These are phyloP conservation scores for Datisca glomerata DNA, from an alignment of 306 rosid genomes.

Conservation along the genomic window DNA sequence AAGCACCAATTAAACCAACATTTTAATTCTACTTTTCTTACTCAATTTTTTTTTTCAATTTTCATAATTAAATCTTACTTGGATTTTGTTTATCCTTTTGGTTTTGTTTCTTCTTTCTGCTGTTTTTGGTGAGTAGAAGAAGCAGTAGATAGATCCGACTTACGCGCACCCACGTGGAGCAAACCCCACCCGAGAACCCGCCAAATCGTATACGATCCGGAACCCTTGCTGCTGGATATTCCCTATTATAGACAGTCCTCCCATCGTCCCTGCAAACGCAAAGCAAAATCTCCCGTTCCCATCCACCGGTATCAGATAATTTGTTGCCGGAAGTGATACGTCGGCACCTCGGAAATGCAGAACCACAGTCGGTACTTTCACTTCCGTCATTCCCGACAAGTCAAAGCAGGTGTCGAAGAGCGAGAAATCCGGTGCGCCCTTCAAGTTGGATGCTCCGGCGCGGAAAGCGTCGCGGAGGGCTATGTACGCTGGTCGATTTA, in stretches of 20 bases:
- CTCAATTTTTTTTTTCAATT: too few species aligned
- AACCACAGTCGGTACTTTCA: constrained; percentile 84
- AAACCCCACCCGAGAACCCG: constrained; percentile 75
- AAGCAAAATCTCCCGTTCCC: constrained; percentile 73
- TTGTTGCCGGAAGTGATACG: constrained; percentile 67
- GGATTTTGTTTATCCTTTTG: too few species aligned
- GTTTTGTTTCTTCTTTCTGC: too few species aligned
- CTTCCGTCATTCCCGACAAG: constrained; percentile 55
- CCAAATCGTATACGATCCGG: constrained; percentile 66
- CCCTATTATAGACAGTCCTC: constrained; percentile 81
- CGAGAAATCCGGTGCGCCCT: constrained; percentile 67
- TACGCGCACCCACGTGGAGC: constrained; percentile 67
- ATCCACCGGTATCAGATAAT: constrained; percentile 85
- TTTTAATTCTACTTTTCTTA: too few species aligned
- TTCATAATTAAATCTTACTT: too few species aligned
- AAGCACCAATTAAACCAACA: too few species aligned
- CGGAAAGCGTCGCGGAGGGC: constrained; percentile 61
- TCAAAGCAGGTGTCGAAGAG: constrained; percentile 84
- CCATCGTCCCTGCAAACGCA: constrained; percentile 79
- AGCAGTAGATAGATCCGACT: too few species aligned
- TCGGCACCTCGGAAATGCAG: constrained; percentile 72
- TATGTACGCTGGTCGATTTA: constrained; percentile 58
- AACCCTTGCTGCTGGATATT: constrained; percentile 97
- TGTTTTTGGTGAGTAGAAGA: too few species aligned
- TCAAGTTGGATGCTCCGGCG: constrained; percentile 39